Evolutionary conservation across 345 rosid genomes (phyloP).

Genomic region (Gossypium bickii): DNA sequence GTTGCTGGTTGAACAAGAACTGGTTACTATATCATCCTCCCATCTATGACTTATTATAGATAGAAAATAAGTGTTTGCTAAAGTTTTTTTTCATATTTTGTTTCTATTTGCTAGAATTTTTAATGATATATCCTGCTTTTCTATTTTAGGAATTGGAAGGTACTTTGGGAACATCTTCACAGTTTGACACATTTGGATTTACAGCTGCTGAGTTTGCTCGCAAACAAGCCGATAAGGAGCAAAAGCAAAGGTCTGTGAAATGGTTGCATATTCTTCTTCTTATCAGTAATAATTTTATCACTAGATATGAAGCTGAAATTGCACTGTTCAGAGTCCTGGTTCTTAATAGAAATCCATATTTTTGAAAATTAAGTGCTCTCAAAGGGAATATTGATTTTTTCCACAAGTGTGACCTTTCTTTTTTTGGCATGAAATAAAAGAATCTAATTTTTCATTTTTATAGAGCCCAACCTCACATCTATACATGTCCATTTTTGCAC

Average conservation of each 20-base stretch:
- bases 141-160: constrained; percentile 74
- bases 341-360: constrained; percentile 3
- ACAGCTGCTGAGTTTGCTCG: constrained; percentile 85
- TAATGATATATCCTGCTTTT: constrained; percentile 13
- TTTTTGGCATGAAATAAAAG: background rate
- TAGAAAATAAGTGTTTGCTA: background rate
- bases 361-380: background rate
- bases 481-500: background rate
- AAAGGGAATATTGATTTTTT: background rate
- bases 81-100: background rate
- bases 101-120: background rate
- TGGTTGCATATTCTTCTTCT: constrained; percentile 18
- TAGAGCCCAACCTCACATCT: background rate
- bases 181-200: constrained; percentile 98
- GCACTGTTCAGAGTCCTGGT: constrained; percentile 3
- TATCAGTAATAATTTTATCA: constrained; percentile 8
- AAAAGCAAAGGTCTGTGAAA: constrained; percentile 57
- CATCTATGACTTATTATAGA: background rate
- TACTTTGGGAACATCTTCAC: constrained; percentile 59
- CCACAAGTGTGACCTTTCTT: background rate
- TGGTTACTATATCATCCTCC: background rate
- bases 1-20: background rate
- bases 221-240: constrained; percentile 86
- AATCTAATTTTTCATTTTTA: background rate
- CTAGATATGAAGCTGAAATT: constrained; percentile 16